A percentile compares a stretch with the other conserved stretches of the same genome.
Conservation (phyloP, 129 eudicot species). For the Tagetes patula region DNA sequence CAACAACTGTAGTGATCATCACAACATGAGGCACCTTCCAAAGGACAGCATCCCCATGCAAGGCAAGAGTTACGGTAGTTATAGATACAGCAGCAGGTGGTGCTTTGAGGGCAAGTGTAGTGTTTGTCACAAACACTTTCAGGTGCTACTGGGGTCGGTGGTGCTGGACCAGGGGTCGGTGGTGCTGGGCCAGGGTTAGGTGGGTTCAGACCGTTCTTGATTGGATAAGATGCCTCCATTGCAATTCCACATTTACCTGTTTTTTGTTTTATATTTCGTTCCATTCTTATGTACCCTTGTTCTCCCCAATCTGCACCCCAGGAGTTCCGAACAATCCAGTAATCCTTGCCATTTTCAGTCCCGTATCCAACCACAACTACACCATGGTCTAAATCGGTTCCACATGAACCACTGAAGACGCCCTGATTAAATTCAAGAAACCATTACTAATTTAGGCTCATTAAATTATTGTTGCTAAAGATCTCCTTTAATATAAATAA, state of each 20-base stretch:
- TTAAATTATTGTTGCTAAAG: no score
- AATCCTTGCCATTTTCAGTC: constrained; percentile 45
- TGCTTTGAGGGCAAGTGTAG: constrained; percentile 55
- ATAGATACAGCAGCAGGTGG: constrained; percentile 58
- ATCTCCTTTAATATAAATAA: no score
- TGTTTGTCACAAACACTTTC: constrained; percentile 45
- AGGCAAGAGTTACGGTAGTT: constrained; percentile 32
- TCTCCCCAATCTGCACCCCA: constrained; percentile 67
- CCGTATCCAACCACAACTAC: constrained; percentile 60
- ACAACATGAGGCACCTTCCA: constrained; percentile 80
- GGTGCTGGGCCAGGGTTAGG: constrained; percentile 42
- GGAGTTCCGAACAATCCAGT: constrained; percentile 62
- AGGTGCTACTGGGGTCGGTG: constrained; percentile 59
- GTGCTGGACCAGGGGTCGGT: constrained; percentile 44
- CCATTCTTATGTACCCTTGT: constrained; percentile 54
- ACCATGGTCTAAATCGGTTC: constrained; percentile 53
- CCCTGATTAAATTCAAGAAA: constrained; percentile 32
- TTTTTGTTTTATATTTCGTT: constrained; percentile 38
- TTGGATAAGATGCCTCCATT: constrained; percentile 55
- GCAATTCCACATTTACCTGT: constrained; percentile 57
- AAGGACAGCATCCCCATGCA: constrained; percentile 58
- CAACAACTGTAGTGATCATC: constrained; percentile 80
- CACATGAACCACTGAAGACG: constrained; percentile 51
- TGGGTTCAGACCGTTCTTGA: constrained; percentile 51
- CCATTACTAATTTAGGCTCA: not conserved